A percentile compares a stretch with the other conserved stretches of the same genome.
Evolutionary conservation across 2,329 filamentous ascomycete genomes (phyloP).

Genomic region (Trichoderma gracile): DNA sequence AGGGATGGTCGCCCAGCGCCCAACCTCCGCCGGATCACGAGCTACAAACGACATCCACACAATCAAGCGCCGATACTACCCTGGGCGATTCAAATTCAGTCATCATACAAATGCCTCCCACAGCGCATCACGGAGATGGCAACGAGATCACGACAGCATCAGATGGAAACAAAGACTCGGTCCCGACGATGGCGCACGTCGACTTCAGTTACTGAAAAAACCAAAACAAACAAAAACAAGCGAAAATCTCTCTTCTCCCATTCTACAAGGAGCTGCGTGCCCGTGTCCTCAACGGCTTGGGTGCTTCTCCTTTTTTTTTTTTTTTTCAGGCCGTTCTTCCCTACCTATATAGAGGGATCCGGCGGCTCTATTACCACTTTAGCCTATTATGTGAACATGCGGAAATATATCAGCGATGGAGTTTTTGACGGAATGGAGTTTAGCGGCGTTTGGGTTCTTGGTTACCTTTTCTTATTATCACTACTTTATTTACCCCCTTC

Average conservation of each 20-base stretch:
- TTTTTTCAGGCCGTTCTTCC: neutral
- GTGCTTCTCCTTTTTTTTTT: neutral
- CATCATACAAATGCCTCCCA: conserved; percentile 40
- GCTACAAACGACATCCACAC: conserved; percentile 50
- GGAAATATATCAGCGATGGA: conserved; percentile 39
- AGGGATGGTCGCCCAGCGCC: conserved; percentile 59
- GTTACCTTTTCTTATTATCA: neutral
- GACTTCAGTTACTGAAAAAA: conserved; percentile 60
- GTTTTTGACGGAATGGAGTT: conserved; percentile 31
- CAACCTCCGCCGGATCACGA: conserved; percentile 51
- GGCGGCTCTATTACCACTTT: conserved; percentile 34
- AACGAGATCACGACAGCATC: conserved; percentile 39
- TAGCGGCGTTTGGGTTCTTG: conserved; percentile 2
- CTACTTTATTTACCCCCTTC: neutral
- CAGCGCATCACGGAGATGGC: conserved; percentile 29
- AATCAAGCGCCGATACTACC: conserved; percentile 46
- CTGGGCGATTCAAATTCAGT: conserved; percentile 43
- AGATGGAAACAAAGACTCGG: conserved; percentile 49
- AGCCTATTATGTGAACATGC: conserved; percentile 33
- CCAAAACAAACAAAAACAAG: neutral
- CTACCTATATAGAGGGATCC: neutral
- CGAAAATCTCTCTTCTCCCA: neutral
- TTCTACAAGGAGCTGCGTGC: neutral
- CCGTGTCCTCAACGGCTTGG: conserved; percentile 22
- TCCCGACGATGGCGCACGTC: conserved; percentile 59